phyloP scores from a whole-genome alignment of 1,139 yeast species.

The Scheffersomyces quercinus region DNA sequence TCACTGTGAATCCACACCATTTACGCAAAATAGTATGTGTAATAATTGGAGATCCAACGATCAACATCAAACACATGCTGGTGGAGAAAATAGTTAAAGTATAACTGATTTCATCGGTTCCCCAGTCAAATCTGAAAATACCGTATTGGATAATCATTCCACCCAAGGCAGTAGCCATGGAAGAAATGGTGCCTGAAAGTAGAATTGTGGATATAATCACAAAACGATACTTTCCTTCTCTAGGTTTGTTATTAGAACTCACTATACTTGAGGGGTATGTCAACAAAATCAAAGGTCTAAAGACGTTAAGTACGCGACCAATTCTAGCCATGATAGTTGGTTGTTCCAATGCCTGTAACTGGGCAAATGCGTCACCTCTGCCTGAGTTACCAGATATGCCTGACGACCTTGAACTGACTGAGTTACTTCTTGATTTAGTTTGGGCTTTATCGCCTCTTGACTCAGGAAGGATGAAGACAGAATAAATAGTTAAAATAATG shows the following conservation, averaged over 20 bases:
- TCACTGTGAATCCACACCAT: conserved; percentile 3
- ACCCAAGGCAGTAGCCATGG: background rate
- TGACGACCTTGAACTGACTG: background rate
- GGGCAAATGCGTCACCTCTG: background rate
- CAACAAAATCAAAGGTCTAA: conserved; percentile 1
- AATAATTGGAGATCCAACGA: conserved; percentile 10
- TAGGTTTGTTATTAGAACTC: background rate
- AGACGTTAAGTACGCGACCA: background rate
- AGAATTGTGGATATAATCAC: background rate
- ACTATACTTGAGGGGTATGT: conserved; percentile 1
- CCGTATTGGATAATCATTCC: conserved; percentile 1
- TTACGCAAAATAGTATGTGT: conserved; percentile 9
- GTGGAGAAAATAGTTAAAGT: background rate
- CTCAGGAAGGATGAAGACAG: conserved; percentile 1
- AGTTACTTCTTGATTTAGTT: conserved; percentile 1
- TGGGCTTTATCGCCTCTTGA: conserved; percentile 1
- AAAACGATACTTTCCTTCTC: background rate
- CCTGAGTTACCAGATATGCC: background rate
- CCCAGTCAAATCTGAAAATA: conserved; percentile 1
- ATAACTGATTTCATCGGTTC: background rate
- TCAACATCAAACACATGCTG: background rate
- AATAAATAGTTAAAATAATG: background rate
- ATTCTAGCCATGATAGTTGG: background rate
- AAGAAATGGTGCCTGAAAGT: background rate
- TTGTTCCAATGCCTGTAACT: conserved; percentile 1